Evolutionary conservation across 106 monocot species (phyloP), one percentile per base, ranked within the genome.

Genomic region (Phalaenopsis aphrodite): DNA sequence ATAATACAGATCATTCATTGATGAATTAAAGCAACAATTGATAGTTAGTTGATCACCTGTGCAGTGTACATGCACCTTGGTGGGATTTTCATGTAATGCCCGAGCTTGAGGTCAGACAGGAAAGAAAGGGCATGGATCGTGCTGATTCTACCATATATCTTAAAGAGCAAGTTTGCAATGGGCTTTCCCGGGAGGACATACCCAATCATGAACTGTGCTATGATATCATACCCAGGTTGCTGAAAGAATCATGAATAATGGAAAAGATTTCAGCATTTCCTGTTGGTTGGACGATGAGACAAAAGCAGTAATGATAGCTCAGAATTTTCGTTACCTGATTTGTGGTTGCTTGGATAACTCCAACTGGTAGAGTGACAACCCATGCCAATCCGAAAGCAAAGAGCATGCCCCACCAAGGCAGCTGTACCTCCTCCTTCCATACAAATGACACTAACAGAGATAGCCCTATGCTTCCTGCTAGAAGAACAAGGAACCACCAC

Each of bases 161-260:
- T 93, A 83, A 95, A 95, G 19, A 93, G 86, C 19, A 95, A 80
- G 65, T 95, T 95, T 42, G 90, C 95, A 24, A 95, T 92, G 23
- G 95, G 95, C 81, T 90, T 95, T 52, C 95, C 95, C 0, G 95
- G 95, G 18, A 92, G 84, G 48, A 92, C 46, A 76, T 95, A 95
- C 0, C 95, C 92, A 39, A 95, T 92, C 84, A 95, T 90, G 80
- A 90, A 91, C 75, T 95, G 90, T 55, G 95, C 95, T 76, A 95
- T 95, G 78, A 95, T 95, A 79, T 95, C 95, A 79, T 86, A 95
- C n/a, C 95, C 95, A 10, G 95, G 92, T 95, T 92, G 92, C 95
- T 95, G 87, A 19, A 83, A 19, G 2, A 42, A 75, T 36, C 75
- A 77, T 8, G 17, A 55, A 42, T 2, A 55, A 42, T 41, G 19